Evolutionary conservation across 2,329 filamentous ascomycete genomes (phyloP).

Genomic region (Fusarium sp.): DNA sequence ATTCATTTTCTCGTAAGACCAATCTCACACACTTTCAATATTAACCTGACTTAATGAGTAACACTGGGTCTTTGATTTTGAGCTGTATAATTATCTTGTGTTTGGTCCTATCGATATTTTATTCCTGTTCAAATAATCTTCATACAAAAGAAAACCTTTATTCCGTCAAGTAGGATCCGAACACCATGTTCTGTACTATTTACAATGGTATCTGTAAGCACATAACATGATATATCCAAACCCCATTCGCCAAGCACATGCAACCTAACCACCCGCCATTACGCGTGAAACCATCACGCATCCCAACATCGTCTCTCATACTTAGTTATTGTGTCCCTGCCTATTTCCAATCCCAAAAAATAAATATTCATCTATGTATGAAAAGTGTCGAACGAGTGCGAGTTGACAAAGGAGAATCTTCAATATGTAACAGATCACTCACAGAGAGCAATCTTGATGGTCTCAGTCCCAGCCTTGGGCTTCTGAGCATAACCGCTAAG

Average conservation of each 20-base stretch:
- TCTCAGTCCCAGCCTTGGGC: conserved; percentile 54
- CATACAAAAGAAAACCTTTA: conserved; percentile 10
- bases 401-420: conserved; percentile 39
- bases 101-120: background rate
- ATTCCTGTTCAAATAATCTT: background rate
- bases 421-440: conserved; percentile 27
- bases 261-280: conserved; percentile 22
- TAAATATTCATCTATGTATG: conserved; percentile 25
- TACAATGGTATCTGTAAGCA: conserved; percentile 35
- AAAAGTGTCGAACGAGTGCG: conserved; percentile 15
- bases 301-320: conserved; percentile 29
- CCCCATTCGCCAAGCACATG: conserved; percentile 38
- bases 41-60: background rate
- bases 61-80: background rate
- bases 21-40: background rate
- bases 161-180: conserved; percentile 20
- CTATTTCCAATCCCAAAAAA: conserved; percentile 6
- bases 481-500: conserved; percentile 73
- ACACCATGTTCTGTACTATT: conserved; percentile 31
- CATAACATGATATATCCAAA: conserved; percentile 35
- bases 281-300: conserved; percentile 30
- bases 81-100: background rate
- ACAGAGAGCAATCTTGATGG: conserved; percentile 51
- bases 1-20: background rate
- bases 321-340: conserved; percentile 23